Base-by-base conservation (phyloP, 768 basidiomycete species). In the Auriculariales sp. region DNA sequence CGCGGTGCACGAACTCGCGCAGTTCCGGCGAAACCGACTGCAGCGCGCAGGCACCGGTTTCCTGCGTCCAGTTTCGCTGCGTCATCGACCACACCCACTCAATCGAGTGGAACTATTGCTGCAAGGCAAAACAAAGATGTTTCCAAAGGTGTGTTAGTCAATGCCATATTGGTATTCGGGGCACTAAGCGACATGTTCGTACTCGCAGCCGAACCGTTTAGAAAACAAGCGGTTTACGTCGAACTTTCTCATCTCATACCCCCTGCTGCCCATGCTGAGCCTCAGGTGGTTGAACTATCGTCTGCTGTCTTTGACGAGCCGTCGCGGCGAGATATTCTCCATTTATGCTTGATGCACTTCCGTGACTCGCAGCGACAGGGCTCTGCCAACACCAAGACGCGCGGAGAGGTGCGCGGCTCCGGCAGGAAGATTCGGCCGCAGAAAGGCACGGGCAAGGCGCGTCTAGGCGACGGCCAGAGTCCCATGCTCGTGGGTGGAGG, bases 401-500 rank as follows among this genome's bases (percentile, higher is more conserved):
- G 95, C 50, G 79, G 76, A 22, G 90, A 97, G 64, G 91, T 98
- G 11, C 73, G 76, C 48, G 91, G 87, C 32, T 94, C 91, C 2
- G 90, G 90, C 7, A 69, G 73, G 58, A 99, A 99, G 68, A 77
- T 98, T 51, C 78, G 83, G 32, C 81, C 73, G 4, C 95, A 99
- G 64, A 99, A 99, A 64, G 94, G 94, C 7, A 75, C 79, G 14
- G 94, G 95, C 52, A 72, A 66, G 56, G 95, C 95, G 9, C 88
- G 95, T 61, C 68, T 95, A 9, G 94, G 93, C 44, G 90, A 92
- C 57, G 78, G 71, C 2, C 86, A 89, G 57, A 84, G 79, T 62
- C 90, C 89, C 1, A 87, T 90, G 74, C 75, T 83, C 49, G 73
- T 81, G 28, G 94, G 94, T 29, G 95, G 95, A 65, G 95, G 94